Evolutionary conservation across 768 basidiomycete species (phyloP), one percentile per base, ranked within the genome.

Genomic region (Russula sp.): DNA sequence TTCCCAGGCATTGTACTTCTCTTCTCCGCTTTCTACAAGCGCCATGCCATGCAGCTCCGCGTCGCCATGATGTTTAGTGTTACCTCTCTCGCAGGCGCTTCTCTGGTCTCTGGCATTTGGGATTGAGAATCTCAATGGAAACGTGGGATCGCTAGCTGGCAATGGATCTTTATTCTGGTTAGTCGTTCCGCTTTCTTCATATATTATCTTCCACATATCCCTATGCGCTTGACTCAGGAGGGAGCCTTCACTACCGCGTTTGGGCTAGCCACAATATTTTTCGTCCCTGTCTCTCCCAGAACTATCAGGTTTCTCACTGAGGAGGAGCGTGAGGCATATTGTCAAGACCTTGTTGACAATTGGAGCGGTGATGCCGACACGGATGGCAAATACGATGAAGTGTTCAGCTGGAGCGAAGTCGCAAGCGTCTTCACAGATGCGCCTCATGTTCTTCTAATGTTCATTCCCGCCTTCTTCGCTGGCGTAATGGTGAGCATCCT

Each of bases 111-210:
- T 89, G 26, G 86, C 86, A 0, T 76, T 83, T 34, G 84, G 78
- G 1, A 85, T 89, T 57, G 69, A 77, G n/a, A 72, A 83, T 16
- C 83, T 89, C 78, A 72, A 84, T 52, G 83, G 83, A 72, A 79
- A 14, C 78, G 79, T 2, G 81, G 83, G 5, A 78, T 74, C 58
- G 76, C 80, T 2, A 86, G 83, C 0, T 88, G 86, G 87, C 77
- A 81, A 14, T 89, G 85, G 87, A 82, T 88, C 55, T 86, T 86
- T 71, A 83, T 86, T 58, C 74, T 86, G 34, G 81, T 83, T 71
- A 1, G 72, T 65, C 3, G 5, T 49, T 1, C 51, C 2, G n/a
- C n/a, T 13, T 50, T 11, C 3, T 6, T 2, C 50, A 49, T 14
- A 1, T 2, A 13, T 48, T 26, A 1, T 20, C 13, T 50, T 22